Evolutionary conservation across 2,329 filamentous ascomycete species (phyloP).

Genomic region (Arachnomyces sp.): DNA sequence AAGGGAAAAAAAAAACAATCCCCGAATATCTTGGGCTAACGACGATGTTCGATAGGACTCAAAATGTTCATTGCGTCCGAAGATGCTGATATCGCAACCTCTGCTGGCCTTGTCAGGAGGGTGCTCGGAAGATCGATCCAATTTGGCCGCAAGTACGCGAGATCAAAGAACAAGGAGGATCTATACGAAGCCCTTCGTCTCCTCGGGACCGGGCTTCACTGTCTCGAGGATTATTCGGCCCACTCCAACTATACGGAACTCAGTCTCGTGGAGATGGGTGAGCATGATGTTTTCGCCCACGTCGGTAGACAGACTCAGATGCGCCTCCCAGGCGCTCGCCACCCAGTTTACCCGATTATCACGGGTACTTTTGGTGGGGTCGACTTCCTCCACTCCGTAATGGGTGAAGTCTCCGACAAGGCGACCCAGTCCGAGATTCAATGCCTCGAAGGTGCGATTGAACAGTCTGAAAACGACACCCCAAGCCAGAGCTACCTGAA

Average conservation of each 20-base stretch:
- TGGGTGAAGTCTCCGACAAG: constrained; percentile 73
- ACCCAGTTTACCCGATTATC: constrained; percentile 67
- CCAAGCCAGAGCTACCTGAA: constrained; percentile 67
- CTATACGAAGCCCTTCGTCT: constrained; percentile 79
- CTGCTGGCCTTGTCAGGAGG: constrained; percentile 64
- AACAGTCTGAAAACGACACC: constrained; percentile 50
- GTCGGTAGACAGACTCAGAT: constrained; percentile 69
- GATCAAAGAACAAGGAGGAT: constrained; percentile 61
- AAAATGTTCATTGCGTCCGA: constrained; percentile 97
- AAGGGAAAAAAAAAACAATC: background rate
- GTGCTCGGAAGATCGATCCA: constrained; percentile 68
- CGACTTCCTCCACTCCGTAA: constrained; percentile 86
- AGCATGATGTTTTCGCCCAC: constrained; percentile 74
- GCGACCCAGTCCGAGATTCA: constrained; percentile 84
- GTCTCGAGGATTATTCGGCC: constrained; percentile 83
- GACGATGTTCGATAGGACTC: constrained; percentile 39
- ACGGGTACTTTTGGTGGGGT: constrained; percentile 93
- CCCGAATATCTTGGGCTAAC: background rate
- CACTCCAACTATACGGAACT: constrained; percentile 92
- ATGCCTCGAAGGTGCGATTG: constrained; percentile 74
- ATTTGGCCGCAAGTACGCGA: constrained; percentile 65
- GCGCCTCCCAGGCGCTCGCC: constrained; percentile 56
- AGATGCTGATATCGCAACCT: constrained; percentile 67
- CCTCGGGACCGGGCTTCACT: constrained; percentile 81
- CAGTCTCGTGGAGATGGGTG: constrained; percentile 77